phyloP scores from a whole-genome alignment of 495 filamentous ascomycete genomes.

The Trichodelitschia bisporula region DNA sequence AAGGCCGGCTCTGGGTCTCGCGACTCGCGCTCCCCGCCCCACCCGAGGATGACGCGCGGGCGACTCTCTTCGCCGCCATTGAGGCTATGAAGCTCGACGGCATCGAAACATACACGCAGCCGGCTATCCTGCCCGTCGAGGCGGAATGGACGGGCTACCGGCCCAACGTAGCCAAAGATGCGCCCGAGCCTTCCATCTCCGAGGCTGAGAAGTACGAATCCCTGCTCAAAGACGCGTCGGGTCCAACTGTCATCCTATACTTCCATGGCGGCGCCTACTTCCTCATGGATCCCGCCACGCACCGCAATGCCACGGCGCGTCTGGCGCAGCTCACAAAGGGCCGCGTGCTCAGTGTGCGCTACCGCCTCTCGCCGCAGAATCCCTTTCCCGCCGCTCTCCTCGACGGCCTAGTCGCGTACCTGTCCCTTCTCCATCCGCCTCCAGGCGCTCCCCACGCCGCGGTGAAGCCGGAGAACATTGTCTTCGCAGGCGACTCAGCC shows the following conservation, averaged over 20 bases:
- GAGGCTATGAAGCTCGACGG: conserved; percentile 26
- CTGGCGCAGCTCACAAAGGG: conserved; percentile 26
- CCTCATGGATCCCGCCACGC: conserved; percentile 29
- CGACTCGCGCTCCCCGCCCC: conserved; percentile 33
- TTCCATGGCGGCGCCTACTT: conserved; percentile 82
- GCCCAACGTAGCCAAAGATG: conserved; percentile 26
- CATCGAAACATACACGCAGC: conserved; percentile 23
- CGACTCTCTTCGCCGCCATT: conserved; percentile 35
- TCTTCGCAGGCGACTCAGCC: conserved; percentile 69
- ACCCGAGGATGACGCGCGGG: conserved; percentile 29
- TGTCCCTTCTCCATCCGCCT: conserved; percentile 62
- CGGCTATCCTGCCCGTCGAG: conserved; percentile 32
- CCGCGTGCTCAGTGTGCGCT: conserved; percentile 56
- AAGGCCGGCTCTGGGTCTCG: conserved; percentile 60
- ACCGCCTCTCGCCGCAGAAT: conserved; percentile 64
- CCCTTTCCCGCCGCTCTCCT: conserved; percentile 65
- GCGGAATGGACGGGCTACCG: conserved; percentile 78
- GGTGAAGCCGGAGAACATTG: conserved; percentile 42
- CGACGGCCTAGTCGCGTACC: conserved; percentile 62
- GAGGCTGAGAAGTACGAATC: conserved; percentile 48
- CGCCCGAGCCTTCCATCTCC: conserved; percentile 28
- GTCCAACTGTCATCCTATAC: conserved; percentile 49
- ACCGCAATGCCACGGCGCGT: conserved; percentile 20
- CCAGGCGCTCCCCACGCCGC: conserved; percentile 44
- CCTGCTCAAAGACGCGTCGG: conserved; percentile 44